These are phyloP conservation scores for Mycena epipterygia DNA, from an alignment of 768 basidiomycete genomes.

Conservation along the genomic window DNA sequence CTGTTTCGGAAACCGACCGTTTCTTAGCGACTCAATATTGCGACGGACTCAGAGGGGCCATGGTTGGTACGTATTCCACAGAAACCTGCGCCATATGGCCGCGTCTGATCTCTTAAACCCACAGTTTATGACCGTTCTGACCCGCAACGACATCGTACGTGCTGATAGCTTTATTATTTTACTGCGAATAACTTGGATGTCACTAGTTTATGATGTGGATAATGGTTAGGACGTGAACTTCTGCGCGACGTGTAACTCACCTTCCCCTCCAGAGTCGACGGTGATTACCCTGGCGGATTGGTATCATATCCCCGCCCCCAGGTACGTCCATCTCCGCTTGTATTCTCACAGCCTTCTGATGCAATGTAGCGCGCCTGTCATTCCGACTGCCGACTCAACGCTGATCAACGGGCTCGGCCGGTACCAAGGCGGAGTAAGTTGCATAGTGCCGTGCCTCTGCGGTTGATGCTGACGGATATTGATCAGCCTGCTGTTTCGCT, in stretches of 20 bases:
- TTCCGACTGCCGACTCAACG: slow-evolving; percentile 43
- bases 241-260: neutral
- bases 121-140: slow-evolving; percentile 56
- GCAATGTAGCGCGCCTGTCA: slow-evolving; percentile 36
- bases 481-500: slow-evolving; percentile 48
- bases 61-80: slow-evolving; percentile 44
- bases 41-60: slow-evolving; percentile 64
- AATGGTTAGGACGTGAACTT: slow-evolving; percentile 46
- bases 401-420: too few relatives aligned
- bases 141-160: slow-evolving; percentile 47
- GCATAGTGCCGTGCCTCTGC: too few relatives aligned
- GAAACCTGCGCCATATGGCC: neutral
- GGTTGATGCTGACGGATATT: neutral
- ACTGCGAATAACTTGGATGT: neutral
- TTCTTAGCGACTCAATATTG: slow-evolving; percentile 66
- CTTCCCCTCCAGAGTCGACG: slow-evolving; percentile 49
- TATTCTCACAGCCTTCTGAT: slow-evolving; percentile 36
- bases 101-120: neutral
- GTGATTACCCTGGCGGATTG: slow-evolving; percentile 64
- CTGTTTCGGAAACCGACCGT: slow-evolving; percentile 46
- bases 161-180: neutral
- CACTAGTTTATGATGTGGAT: slow-evolving; percentile 51
- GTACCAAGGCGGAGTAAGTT: slow-evolving; percentile 49
- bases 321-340: slow-evolving; percentile 39
- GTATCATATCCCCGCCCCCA: slow-evolving; percentile 31